A percentile compares a stretch with the other conserved stretches of the same genome.
Evolutionary conservation across 2,329 filamentous ascomycete genomes (phyloP).

Genomic region (Aspergillus nomiae): DNA sequence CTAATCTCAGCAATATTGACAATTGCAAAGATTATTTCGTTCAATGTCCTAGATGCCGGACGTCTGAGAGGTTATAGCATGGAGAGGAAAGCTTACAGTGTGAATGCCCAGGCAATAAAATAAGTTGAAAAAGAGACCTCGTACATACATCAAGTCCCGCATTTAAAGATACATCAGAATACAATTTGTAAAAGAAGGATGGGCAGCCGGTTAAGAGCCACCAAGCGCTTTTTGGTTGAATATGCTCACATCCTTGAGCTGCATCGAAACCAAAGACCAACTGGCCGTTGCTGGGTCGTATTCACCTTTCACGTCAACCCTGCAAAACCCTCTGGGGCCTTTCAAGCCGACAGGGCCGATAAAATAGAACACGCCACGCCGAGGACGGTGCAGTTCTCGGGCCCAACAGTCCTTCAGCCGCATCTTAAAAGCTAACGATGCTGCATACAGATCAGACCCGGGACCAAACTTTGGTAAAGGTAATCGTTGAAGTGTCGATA

Average conservation of each 20-base stretch:
- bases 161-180: background rate
- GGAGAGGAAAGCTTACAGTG: background rate
- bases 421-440: constrained; percentile 34
- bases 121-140: background rate
- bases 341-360: constrained; percentile 35
- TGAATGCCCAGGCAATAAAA: background rate
- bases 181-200: background rate
- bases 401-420: constrained; percentile 28
- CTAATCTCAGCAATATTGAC: background rate
- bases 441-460: constrained; percentile 37
- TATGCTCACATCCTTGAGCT: constrained; percentile 34
- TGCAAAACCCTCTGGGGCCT: constrained; percentile 36
- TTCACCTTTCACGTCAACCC: constrained; percentile 39
- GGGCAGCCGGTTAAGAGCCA: constrained; percentile 1
- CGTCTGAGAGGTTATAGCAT: background rate
- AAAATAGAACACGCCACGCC: constrained; percentile 38
- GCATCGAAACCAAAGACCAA: constrained; percentile 34
- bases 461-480: constrained; percentile 37
- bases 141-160: background rate
- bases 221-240: constrained; percentile 31
- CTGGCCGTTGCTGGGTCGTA: constrained; percentile 34
- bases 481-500: constrained; percentile 35
- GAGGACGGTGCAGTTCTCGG: constrained; percentile 23
- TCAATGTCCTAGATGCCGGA: background rate
- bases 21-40: background rate